A percentile compares a stretch with the other conserved stretches of the same genome.
Evolutionary conservation across 805 yeast genomes (phyloP).

Genomic region (Myxozyma neotropica): DNA sequence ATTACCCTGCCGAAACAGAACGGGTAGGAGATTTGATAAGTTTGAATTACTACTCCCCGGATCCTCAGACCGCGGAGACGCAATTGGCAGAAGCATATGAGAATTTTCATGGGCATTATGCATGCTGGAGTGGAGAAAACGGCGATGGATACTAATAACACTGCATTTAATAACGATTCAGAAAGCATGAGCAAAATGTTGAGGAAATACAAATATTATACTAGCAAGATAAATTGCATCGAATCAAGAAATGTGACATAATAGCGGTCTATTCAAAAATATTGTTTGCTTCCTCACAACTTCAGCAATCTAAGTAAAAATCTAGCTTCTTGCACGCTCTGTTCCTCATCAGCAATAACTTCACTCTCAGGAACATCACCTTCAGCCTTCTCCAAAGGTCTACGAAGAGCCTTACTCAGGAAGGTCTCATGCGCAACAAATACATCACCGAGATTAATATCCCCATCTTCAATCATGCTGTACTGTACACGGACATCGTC

Average conservation of each 20-base stretch:
- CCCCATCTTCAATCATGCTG: constrained; percentile 60
- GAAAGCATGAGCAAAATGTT: too few species aligned
- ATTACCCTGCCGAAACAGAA: too few species aligned
- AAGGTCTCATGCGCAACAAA: constrained; percentile 66
- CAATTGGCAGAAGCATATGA: too few species aligned
- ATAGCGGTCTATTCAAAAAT: neutral
- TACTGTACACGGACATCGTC: constrained; percentile 92
- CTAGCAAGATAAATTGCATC: too few species aligned
- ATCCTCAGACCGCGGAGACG: too few species aligned
- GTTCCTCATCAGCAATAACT: constrained; percentile 87
- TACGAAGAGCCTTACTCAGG: constrained; percentile 75
- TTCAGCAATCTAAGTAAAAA: constrained; percentile 34
- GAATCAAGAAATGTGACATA: neutral
- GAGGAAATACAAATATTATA: too few species aligned
- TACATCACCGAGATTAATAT: constrained; percentile 61
- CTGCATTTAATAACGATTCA: too few species aligned
- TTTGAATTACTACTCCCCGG: too few species aligned
- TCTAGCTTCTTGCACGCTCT: constrained; percentile 48
- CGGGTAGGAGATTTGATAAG: too few species aligned
- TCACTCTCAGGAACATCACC: constrained; percentile 49
- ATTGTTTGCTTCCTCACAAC: constrained; percentile 13
- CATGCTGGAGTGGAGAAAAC: too few species aligned
- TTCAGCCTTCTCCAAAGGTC: constrained; percentile 55
- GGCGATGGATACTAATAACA: too few species aligned
- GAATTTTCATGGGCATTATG: too few species aligned